Evolutionary conservation across 768 basidiomycete species (phyloP), one percentile per base, ranked within the genome.

Genomic region (Amyloporia xantha): DNA sequence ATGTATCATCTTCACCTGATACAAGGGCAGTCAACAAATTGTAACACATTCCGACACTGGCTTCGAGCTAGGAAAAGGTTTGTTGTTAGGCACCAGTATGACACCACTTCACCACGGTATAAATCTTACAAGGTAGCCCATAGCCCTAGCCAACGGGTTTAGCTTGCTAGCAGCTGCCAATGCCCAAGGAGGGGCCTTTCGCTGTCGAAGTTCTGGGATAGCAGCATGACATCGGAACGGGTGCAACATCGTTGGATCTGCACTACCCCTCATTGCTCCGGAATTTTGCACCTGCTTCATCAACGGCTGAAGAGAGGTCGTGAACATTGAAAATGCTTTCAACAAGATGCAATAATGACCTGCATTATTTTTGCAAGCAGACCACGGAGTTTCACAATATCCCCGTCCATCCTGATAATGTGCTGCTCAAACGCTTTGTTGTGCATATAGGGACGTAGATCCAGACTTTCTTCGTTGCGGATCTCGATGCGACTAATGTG

Each of bases 401-500:
- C 79, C 2, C 77, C 79, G 25, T 70, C 77, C 77, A 96, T 86
- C 30, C 68, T 69, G 47, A 98, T 81, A 35, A 89, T 71, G 62
- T 92, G 86, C 49, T 87, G 81, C 52, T 84, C 71, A n/a, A 89
- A 74, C 53, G 75, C 77, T 88, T 98, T 99, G 55, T 88, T 79
- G 60, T 92, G 84, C 57, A 95, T 77, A 61, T 95, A 99, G 28
- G 77, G 76, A 54, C 78, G 77, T 28, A 98, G 72, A 68, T 98
- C 96, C 21, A 93, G 66, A 58, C 91, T 92, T 49, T 83, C 75
- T 60, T 97, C 96, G 59, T 95, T 82, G 44, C 96, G 79, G 54
- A 98, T 90, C 61, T 98, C 95, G 49, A 99, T 94, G 50, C 82
- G 81, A 56, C 92, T 92, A 48, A 99, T 93, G 60, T 98, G 96